Evolutionary conservation across 108 stramenopile genomes (phyloP).

Genomic region (Skeletonema tropicum): DNA sequence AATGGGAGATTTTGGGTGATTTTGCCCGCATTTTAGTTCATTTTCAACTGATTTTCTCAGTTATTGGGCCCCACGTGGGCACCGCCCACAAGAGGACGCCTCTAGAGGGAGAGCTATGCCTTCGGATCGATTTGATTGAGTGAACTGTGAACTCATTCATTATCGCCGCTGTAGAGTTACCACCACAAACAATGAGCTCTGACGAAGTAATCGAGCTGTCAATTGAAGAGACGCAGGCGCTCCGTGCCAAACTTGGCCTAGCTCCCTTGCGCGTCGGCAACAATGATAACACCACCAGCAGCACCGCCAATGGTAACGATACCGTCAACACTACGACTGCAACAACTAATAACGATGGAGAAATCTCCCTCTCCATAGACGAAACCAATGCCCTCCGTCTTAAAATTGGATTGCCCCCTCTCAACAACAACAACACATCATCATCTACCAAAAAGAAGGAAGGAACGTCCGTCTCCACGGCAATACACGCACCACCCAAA

Average conservation of each 20-base stretch:
- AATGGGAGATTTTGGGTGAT: too few relatives aligned
- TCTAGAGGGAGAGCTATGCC: too few relatives aligned
- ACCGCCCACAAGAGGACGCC: too few relatives aligned
- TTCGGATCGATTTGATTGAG: neutral
- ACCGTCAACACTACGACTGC: neutral
- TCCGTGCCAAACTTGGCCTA: conserved; percentile 79
- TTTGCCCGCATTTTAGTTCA: too few relatives aligned
- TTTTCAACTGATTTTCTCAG: too few relatives aligned
- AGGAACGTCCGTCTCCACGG: conserved; percentile 17
- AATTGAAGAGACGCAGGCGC: conserved; percentile 84
- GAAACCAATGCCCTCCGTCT: conserved; percentile 81
- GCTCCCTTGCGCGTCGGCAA: conserved; percentile 47
- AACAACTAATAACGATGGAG: conserved; percentile 8
- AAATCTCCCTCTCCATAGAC: conserved; percentile 63
- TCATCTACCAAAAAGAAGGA: conserved; percentile 17
- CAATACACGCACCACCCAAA: conserved; percentile 64
- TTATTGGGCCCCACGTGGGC: too few relatives aligned
- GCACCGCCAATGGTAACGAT: neutral
- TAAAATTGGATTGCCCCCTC: conserved; percentile 73
- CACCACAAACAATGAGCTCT: conserved; percentile 8
- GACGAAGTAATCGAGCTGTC: conserved; percentile 83
- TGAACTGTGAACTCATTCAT: too few relatives aligned
- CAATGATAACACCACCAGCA: neutral
- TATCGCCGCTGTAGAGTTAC: too few relatives aligned
- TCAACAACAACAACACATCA: too few relatives aligned